phyloP scores from a whole-genome alignment of 441 rosid species.

The Brassica hybrid region DNA sequence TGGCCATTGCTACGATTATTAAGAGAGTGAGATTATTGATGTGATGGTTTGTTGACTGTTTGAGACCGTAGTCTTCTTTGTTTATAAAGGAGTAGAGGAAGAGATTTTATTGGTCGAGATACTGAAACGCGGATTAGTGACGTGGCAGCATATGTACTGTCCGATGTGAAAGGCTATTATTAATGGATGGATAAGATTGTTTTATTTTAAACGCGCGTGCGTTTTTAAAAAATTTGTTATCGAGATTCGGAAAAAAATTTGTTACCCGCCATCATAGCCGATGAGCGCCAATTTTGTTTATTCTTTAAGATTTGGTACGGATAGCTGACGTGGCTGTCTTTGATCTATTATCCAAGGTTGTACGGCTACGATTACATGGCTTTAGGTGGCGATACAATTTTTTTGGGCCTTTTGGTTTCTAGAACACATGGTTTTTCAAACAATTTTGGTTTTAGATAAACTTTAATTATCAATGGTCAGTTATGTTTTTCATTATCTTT shows the following conservation, averaged over 20 bases:
- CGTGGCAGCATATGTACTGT: neutral
- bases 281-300: slow-evolving; percentile 18
- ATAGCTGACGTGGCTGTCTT: slow-evolving; percentile 29
- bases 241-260: neutral
- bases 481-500: neutral
- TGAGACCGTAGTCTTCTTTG: accelerated
- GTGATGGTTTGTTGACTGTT: neutral
- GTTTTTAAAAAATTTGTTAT: neutral
- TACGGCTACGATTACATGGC: slow-evolving; percentile 27
- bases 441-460: neutral
- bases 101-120: slow-evolving; percentile 15
- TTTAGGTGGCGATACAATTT: neutral
- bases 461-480: neutral
- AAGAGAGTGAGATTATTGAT: no score
- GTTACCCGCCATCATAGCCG: slow-evolving; percentile 1
- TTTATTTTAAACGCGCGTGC: neutral
- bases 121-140: neutral
- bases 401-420: neutral
- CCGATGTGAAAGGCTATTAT: neutral
- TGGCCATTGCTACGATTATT: no score
- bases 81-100: slow-evolving; percentile 10
- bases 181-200: slow-evolving; percentile 33
- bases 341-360: neutral
- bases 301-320: slow-evolving; percentile 11
- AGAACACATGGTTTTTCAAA: neutral